A percentile compares a stretch with the other conserved stretches of the same genome.
phyloP scores from a whole-genome alignment of 768 basidiomycete species.

The Boletus subcaerulescens region DNA sequence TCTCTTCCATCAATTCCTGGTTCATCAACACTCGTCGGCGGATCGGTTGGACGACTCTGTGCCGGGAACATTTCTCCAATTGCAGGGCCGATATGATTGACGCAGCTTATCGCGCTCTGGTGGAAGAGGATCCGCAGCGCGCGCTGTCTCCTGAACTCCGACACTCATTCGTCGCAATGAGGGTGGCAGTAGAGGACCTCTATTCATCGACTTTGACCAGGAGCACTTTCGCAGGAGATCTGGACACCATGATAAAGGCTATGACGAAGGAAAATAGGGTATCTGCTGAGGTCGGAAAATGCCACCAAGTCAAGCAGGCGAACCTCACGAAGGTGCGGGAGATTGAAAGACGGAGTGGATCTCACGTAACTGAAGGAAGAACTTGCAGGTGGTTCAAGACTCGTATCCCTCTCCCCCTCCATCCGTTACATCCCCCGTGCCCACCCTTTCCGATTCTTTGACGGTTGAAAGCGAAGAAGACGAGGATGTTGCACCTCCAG shows the following conservation, averaged over 20 bases:
- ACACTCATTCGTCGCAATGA: constrained; percentile 31
- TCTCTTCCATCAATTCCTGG: constrained; percentile 42
- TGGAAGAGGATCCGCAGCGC: constrained; percentile 17
- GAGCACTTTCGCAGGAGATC: constrained; percentile 27
- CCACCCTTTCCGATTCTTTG: constrained; percentile 2
- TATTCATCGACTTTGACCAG: constrained; percentile 28
- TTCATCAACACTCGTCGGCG: constrained; percentile 47
- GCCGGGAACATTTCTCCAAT: constrained; percentile 28
- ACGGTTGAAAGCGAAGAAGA: constrained; percentile 18
- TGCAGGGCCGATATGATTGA: constrained; percentile 27
- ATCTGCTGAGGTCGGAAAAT: neutral
- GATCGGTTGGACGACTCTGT: constrained; percentile 50
- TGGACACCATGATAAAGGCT: constrained; percentile 31
- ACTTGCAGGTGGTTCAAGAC: neutral
- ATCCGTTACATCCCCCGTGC: constrained; percentile 1
- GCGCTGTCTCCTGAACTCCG: constrained; percentile 15
- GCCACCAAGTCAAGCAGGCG: neutral
- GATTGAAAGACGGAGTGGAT: neutral
- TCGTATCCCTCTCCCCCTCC: constrained; percentile 18
- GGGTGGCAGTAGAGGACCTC: constrained; percentile 27
- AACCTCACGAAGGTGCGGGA: neutral
- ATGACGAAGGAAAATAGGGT: constrained; percentile 12
- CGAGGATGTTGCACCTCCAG: constrained; percentile 7
- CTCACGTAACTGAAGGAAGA: neutral
- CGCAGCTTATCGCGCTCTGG: constrained; percentile 28